Evolutionary conservation across 192 early-diverging fungal genomes (phyloP), one percentile per base, ranked within the genome.

Genomic region (Linnemannia elongata): DNA sequence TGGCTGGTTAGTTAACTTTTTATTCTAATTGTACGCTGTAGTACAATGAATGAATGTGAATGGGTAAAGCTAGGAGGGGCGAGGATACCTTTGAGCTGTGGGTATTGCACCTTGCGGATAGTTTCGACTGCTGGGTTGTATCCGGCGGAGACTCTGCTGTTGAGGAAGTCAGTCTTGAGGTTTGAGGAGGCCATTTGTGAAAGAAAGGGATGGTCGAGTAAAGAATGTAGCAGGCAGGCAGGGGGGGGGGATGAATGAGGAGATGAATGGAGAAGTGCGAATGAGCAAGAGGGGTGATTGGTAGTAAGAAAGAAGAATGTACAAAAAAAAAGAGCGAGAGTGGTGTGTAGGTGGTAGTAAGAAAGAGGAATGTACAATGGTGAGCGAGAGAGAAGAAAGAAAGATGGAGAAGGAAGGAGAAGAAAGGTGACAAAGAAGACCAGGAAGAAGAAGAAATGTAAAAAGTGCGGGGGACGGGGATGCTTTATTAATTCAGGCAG

Each of bases 61-160:
- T 30, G 30, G 10, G 6, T 7, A 13, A 55, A 6, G 22, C 6
- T 18, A 55, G 20, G 35, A 18, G 22, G 60, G 75, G 60, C 9
- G 38, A 52, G 38, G 69, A 1, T 86, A 92, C 89, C 85, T 82
- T 82, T 76, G 38, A 94, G 89, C 77, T 91, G 92, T 33, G 93
- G 93, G 72, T 92, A 93, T 78, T 94, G 92, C 71, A 86, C 87
- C 42, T 60, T 74, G 18, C 93, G 88, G 33, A 94, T 90, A 0
- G 74, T 68, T 30, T 93, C 90, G 36, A 94, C 82, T 20, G 69
- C 76, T 38, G 85, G 84, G 68, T 81, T 83, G 75, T 92, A 92
- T 18, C 76, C 82, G 22, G 63, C 15, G 36, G 83, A 75, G 20
- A 76, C 78, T 9, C 9, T 76, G 38, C 74, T 66, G 49, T 49